phyloP scores from a whole-genome alignment of 345 rosid genomes.

The Acer yangbiense region DNA sequence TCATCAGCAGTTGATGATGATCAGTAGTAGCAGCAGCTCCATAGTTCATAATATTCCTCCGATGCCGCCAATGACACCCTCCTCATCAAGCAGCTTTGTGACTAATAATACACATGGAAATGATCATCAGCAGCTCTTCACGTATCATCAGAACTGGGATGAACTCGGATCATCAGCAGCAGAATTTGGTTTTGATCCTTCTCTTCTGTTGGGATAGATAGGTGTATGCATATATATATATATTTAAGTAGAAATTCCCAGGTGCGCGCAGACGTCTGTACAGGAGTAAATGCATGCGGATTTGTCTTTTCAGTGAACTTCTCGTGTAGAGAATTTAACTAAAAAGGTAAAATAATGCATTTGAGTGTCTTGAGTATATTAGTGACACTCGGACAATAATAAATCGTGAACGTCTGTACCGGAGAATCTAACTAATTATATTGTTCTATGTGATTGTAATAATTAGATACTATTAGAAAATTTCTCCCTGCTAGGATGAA shows the following conservation, averaged over 20 bases:
- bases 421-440: neutral
- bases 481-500: too few species aligned
- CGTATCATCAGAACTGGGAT: neutral
- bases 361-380: too few species aligned
- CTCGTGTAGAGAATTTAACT: neutral
- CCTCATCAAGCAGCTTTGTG: neutral
- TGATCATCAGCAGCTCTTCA: neutral
- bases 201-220: neutral
- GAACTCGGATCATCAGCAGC: neutral
- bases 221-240: neutral
- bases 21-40: neutral
- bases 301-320: neutral
- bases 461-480: neutral
- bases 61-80: neutral
- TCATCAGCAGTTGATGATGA: neutral
- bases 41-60: neutral
- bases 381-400: neutral
- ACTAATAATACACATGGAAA: neutral
- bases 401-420: neutral
- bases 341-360: neutral
- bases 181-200: neutral
- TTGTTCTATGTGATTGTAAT: neutral
- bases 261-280: neutral
- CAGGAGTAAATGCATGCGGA: neutral
- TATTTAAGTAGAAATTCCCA: neutral